Conservation (phyloP, 2,329 filamentous ascomycete species). For the Phyllosticta citribraziliensis region DNA sequence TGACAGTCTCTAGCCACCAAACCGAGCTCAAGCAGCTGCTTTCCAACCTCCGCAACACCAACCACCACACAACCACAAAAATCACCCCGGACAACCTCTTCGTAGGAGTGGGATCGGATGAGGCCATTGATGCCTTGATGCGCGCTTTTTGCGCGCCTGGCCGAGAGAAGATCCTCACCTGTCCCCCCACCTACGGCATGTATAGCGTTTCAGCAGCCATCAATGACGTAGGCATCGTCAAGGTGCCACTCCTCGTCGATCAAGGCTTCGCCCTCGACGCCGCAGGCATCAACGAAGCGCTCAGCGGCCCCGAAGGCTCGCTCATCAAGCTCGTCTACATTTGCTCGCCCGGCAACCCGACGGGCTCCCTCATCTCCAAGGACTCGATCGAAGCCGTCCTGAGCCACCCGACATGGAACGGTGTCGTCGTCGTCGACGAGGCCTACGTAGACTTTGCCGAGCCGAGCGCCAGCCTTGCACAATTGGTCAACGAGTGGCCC, state of each 20-base stretch:
- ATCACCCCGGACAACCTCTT: conserved; percentile 79
- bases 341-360: conserved; percentile 93
- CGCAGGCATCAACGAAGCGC: conserved; percentile 54
- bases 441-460: conserved; percentile 93
- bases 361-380: conserved; percentile 68
- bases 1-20: conserved; percentile 52
- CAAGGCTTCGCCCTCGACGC: conserved; percentile 64
- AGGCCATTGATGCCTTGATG: conserved; percentile 89
- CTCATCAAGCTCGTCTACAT: conserved; percentile 83
- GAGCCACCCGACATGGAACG: conserved; percentile 87
- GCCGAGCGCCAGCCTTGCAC: conserved; percentile 68
- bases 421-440: conserved; percentile 85
- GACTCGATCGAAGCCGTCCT: conserved; percentile 63
- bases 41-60: conserved; percentile 78
- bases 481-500: conserved; percentile 86
- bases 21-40: conserved; percentile 73
- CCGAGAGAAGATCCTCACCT: conserved; percentile 82
- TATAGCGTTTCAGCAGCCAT: conserved; percentile 89
- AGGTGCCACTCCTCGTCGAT: conserved; percentile 67
- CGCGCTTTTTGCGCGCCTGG: conserved; percentile 87
- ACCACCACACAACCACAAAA: conserved; percentile 63
- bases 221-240: conserved; percentile 80
- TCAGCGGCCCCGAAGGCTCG: conserved; percentile 46
- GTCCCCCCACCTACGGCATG: conserved; percentile 97
- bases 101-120: conserved; percentile 90